phyloP scores from a whole-genome alignment of 495 filamentous ascomycete genomes.

The Usnea hakonensis region DNA sequence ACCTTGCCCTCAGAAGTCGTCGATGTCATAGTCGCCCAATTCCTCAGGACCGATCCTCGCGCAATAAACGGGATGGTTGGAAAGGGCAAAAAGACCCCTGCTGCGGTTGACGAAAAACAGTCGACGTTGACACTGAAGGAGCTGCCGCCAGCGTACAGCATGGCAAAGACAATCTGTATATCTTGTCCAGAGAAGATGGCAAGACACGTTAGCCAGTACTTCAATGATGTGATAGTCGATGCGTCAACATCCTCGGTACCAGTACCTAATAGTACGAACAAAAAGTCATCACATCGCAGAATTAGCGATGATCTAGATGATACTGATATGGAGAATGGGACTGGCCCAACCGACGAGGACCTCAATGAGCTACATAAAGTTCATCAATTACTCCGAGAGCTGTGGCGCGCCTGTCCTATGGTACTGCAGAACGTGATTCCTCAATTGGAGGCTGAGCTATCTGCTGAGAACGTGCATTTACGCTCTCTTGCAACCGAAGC shows the following conservation, averaged over 20 bases:
- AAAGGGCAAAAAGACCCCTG: conserved; percentile 54
- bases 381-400: conserved; percentile 78
- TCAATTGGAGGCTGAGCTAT: conserved; percentile 86
- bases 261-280: conserved; percentile 34
- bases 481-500: conserved; percentile 86
- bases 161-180: conserved; percentile 92
- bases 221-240: conserved; percentile 91
- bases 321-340: conserved; percentile 55
- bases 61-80: conserved; percentile 37
- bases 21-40: conserved; percentile 94
- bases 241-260: conserved; percentile 49
- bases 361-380: conserved; percentile 82
- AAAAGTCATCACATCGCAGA: conserved; percentile 36
- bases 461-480: conserved; percentile 78
- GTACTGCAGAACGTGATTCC: conserved; percentile 91
- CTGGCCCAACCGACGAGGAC: conserved; percentile 69
- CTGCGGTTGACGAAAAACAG: conserved; percentile 58
- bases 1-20: conserved; percentile 74
- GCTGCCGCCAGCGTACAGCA: conserved; percentile 84
- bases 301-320: conserved; percentile 53
- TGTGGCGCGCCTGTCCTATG: conserved; percentile 85
- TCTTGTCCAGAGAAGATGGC: conserved; percentile 89
- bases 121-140: conserved; percentile 75
- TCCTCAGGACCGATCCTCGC: conserved; percentile 72
- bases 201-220: conserved; percentile 87